Evolutionary conservation across 2,329 filamentous ascomycete species (phyloP).

Genomic region (Penicillium sp.): DNA sequence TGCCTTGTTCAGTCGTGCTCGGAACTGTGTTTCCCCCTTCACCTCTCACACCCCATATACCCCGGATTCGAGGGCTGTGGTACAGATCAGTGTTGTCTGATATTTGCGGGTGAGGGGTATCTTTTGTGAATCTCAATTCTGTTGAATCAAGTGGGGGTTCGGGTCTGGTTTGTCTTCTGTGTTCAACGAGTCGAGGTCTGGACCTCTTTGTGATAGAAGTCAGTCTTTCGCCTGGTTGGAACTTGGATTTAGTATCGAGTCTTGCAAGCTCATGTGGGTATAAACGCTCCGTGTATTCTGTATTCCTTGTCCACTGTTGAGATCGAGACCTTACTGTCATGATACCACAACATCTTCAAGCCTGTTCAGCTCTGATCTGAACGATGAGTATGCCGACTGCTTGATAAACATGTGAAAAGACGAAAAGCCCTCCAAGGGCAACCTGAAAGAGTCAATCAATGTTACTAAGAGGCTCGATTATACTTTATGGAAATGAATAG

Average conservation of each 20-base stretch:
- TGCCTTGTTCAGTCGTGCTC: constrained; percentile 11
- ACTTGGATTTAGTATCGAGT: constrained; percentile 3
- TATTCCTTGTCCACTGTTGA: neutral
- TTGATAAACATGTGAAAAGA: neutral
- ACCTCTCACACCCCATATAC: constrained; percentile 3
- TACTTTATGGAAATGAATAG: neutral
- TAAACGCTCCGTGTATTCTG: neutral
- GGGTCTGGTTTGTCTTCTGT: constrained; percentile 1
- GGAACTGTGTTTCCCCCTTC: neutral
- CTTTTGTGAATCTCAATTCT: neutral
- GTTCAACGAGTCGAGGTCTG: constrained; percentile 3
- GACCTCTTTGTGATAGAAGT: neutral
- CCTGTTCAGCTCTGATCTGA: neutral
- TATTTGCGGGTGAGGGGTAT: neutral
- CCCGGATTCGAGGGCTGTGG: constrained; percentile 11
- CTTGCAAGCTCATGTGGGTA: neutral
- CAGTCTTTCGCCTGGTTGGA: neutral
- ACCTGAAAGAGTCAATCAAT: neutral
- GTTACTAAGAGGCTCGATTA: neutral
- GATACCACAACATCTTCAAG: neutral
- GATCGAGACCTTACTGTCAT: neutral
- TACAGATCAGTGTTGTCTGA: constrained; percentile 7
- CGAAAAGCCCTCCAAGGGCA: neutral
- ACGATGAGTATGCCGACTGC: neutral
- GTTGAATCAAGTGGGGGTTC: neutral